Percentiles rank a stretch among this genome's conserved stretches.
These are phyloP conservation scores for Rhizopus microsporus DNA, from an alignment of 371 early-diverging fungal species.

Conservation along the genomic window DNA sequence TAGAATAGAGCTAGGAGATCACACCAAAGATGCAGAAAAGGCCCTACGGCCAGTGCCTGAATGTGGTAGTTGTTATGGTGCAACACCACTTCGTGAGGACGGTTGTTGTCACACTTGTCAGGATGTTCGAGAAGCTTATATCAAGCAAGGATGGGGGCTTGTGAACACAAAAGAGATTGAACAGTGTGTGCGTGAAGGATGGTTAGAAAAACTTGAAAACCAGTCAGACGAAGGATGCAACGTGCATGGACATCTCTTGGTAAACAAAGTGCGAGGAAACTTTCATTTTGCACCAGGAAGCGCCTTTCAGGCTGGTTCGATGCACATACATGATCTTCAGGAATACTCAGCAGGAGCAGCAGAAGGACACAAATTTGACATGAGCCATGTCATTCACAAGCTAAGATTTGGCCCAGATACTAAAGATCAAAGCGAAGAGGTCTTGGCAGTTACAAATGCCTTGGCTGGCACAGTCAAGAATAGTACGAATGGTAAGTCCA, in stretches of 20 bases:
- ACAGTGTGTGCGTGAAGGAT: constrained; percentile 92
- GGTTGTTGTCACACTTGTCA: constrained; percentile 97
- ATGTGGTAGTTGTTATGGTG: constrained; percentile 94
- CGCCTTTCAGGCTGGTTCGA: constrained; percentile 73
- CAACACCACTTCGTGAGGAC: constrained; percentile 50
- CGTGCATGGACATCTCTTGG: constrained; percentile 76
- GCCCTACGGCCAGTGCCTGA: constrained; percentile 56
- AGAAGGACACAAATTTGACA: constrained; percentile 66
- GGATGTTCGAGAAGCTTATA: constrained; percentile 88
- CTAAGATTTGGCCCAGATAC: constrained; percentile 69
- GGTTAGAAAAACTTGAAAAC: constrained; percentile 70
- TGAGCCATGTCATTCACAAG: constrained; percentile 83
- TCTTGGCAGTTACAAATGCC: constrained; percentile 72
- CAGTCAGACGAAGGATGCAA: constrained; percentile 91
- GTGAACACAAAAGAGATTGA: constrained; percentile 73
- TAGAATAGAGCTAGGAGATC: constrained; percentile 48
- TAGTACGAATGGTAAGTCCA: constrained; percentile 42
- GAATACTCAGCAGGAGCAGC: constrained; percentile 51
- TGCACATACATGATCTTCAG: constrained; percentile 86
- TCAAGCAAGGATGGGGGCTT: constrained; percentile 80
- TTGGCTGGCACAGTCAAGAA: constrained; percentile 68
- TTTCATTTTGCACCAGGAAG: constrained; percentile 94
- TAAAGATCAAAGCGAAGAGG: constrained; percentile 22
- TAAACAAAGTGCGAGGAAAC: constrained; percentile 92
- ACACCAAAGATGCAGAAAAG: constrained; percentile 37